Evolutionary conservation across 2,329 filamentous ascomycete genomes (phyloP), one percentile per base, ranked within the genome.

Genomic region (Pseudogymnoascus sp.): DNA sequence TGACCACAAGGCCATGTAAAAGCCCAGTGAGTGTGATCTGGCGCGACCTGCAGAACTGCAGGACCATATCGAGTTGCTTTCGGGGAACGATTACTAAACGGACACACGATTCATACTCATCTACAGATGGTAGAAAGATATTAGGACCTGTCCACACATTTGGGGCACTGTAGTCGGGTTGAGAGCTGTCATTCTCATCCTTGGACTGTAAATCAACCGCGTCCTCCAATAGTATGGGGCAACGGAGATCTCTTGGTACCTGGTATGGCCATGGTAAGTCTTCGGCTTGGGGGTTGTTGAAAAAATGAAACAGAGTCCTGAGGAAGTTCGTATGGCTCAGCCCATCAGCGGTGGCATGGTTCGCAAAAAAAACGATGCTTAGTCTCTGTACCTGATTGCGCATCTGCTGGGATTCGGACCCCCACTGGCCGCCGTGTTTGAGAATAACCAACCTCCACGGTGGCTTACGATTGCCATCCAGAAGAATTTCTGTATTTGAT

Each of bases 361-460:
- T 43, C 20, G 39, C 39, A 20, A 43, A 3, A 35, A 67, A 68
- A 6, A 62, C 39, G 12, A 68, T 53, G 57, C 67, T 64, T 12
- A 69, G 37, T 57, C 18, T 61, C 15, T 6, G 57, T 2, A 9
- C 39, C 18, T 28, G 36, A 38, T 58, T 59, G 33, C n/a, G 9
- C 11, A 43, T 12, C 20, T 43, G 39, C 39, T 43, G 39, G 14
- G 18, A 43, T 43, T 43, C 20, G 11, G 38, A 60, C 9, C 38
- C 38, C 58, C 58, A 60, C 6, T 18, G 38, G 15, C 28, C 36
- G n/a, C 38, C 60, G 43, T 67, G 61, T 12, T 60, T 41, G 4
- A 68, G n/a, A 25, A 66, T 60, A 2, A 61, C 25, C 6, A 68
- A 1, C 43, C 62, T 68, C 68, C 68, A 69, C 1, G 61, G 62